These are phyloP conservation scores for Phytophthora melonis DNA, from an alignment of 352 stramenopile species.

Conservation along the genomic window DNA sequence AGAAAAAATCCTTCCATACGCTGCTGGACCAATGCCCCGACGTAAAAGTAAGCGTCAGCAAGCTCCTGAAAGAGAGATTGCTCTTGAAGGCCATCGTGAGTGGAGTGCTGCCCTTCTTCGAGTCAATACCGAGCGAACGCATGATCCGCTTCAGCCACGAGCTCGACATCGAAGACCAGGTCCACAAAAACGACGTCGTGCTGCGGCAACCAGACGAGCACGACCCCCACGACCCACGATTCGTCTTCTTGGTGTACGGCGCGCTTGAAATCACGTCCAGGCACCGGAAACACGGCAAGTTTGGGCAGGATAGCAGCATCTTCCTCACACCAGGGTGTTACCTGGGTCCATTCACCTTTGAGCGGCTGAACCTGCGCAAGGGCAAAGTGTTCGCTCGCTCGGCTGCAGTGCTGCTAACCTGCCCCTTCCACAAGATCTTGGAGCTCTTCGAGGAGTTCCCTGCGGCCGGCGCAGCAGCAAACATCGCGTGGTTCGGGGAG, in stretches of 20 bases:
- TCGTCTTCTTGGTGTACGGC: conserved; percentile 76
- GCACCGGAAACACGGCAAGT: conserved; percentile 29
- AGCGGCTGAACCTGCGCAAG: conserved; percentile 58
- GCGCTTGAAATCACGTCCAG: conserved; percentile 69
- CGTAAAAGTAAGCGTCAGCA: conserved; percentile 57
- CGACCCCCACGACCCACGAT: conserved; percentile 46
- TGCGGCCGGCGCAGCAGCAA: conserved; percentile 64
- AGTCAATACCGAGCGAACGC: conserved; percentile 55
- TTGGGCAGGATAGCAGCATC: conserved; percentile 50
- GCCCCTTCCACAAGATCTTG: conserved; percentile 49
- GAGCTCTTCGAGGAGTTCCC: conserved; percentile 70
- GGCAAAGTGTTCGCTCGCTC: conserved; percentile 65
- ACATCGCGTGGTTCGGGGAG: conserved; percentile 82
- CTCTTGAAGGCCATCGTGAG: conserved; percentile 77
- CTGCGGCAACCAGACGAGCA: conserved; percentile 49
- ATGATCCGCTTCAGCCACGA: conserved; percentile 70
- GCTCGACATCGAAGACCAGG: conserved; percentile 72
- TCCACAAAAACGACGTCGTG: conserved; percentile 66
- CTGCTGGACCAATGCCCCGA: conserved; percentile 70
- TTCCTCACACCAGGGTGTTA: conserved; percentile 81
- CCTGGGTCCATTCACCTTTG: conserved; percentile 77
- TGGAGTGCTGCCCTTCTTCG: conserved; percentile 79
- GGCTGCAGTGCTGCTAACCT: conserved; percentile 64
- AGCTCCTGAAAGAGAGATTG: conserved; percentile 74
- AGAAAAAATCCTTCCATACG: conserved; percentile 76